Evolutionary conservation across 2,329 filamentous ascomycete genomes (phyloP), one percentile per base, ranked within the genome.

Genomic region (Nannizzia gypsea): DNA sequence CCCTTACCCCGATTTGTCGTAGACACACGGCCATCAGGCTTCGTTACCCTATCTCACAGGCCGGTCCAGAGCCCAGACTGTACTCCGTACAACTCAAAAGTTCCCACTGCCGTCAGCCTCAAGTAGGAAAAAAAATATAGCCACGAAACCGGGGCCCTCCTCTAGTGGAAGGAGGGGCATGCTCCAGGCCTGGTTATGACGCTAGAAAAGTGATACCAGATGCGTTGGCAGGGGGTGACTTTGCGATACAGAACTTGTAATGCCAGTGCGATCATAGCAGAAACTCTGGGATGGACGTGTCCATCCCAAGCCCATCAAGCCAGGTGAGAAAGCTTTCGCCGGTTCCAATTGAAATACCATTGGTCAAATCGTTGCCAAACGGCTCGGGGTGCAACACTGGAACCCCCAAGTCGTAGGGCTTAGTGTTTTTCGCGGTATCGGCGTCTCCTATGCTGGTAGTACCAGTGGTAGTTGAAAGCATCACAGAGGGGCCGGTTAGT

Each of bases 321-420:
- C 62, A 63, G 38, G 48, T 63, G 11, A 63, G 38, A 24, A 63
- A 63, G 31, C 61, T 60, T 42, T 63, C 62, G 46, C 62, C 61
- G 2, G 57, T 63, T 15, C 42, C 58, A 46, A 48, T 31, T 6
- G 52, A 38, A n/a, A 56, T 46, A 13, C 36, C 58, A 28, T 56
- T 44, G 26, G 40, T 31, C 13, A 46, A 34, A 57, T 56, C 50
- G n/a, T 44, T 40, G 20, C 38, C 48, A 36, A 46, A 34, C 3
- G 58, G 34, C n/a, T 42, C 52, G 15, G 50, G 34, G 11, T 52
- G 52, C 17, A 56, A 26, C 26, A 55, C 26, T 13, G 13, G 46
- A 3, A 15, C 50, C 6, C 50, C 28, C 15, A 54, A n/a, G n/a
- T 54, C 50, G 26, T 54, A 34, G n/a, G 50, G 50, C 50, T 34